phyloP scores from a whole-genome alignment of 441 rosid species.

The Corymbia citriodora region DNA sequence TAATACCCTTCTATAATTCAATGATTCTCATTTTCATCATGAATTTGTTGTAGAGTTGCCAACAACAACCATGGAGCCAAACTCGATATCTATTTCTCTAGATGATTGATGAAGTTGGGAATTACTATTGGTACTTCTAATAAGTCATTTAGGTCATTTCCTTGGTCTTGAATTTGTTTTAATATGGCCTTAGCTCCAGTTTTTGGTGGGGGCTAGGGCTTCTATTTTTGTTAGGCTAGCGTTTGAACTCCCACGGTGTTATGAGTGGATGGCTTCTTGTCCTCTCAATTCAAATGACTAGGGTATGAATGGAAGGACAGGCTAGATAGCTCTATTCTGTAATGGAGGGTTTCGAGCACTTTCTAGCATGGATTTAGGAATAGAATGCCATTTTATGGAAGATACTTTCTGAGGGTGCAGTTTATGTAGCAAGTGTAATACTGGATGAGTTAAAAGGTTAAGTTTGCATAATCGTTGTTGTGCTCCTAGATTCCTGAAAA shows the following conservation, averaged over 20 bases:
- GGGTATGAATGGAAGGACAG: neutral
- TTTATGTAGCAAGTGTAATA: neutral
- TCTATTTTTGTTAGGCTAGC: neutral
- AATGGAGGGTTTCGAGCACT: neutral
- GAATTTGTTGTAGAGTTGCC: no score
- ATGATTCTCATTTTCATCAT: no score
- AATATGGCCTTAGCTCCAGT: neutral
- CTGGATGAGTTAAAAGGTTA: neutral
- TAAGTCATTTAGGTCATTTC: no score
- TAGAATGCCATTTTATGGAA: neutral
- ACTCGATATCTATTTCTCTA: no score
- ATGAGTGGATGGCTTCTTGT: neutral
- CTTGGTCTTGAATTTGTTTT: no score
- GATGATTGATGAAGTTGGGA: no score
- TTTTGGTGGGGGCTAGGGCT: neutral
- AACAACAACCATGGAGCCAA: no score
- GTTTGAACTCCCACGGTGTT: neutral
- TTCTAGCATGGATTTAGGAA: neutral
- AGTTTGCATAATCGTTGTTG: neutral
- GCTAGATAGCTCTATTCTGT: neutral
- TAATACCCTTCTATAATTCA: no score
- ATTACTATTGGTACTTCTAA: no score
- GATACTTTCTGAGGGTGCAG: neutral
- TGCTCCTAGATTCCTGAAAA: neutral
- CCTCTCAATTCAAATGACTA: neutral